These are phyloP conservation scores for Populus hybrid DNA, from an alignment of 441 rosid species.

Conservation along the genomic window DNA sequence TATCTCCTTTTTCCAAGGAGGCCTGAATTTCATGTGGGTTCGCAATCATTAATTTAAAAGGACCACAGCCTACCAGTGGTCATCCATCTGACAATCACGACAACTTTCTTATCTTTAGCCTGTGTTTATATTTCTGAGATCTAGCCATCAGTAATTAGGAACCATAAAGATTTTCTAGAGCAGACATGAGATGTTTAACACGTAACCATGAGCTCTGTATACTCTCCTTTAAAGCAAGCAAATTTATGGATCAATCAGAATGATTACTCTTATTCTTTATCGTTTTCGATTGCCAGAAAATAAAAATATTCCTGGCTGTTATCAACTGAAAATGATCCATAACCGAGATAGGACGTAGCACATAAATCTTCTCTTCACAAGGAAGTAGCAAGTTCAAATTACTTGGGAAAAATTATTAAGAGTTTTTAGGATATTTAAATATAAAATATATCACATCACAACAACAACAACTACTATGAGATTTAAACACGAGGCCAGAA, in stretches of 20 bases:
- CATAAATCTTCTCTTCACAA: too few relatives aligned
- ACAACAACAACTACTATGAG: too few relatives aligned
- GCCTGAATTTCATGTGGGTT: neutral
- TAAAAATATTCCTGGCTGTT: neutral
- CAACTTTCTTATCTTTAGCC: neutral
- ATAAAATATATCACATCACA: too few relatives aligned
- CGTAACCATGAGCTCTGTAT: neutral
- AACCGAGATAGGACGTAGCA: too few relatives aligned
- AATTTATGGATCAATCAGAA: neutral
- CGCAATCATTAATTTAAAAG: constrained; percentile 5
- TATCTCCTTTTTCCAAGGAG: too few relatives aligned
- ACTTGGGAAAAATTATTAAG: too few relatives aligned
- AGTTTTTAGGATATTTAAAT: too few relatives aligned
- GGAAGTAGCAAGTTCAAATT: too few relatives aligned
- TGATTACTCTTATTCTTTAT: too few relatives aligned
- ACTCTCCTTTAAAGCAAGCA: neutral
- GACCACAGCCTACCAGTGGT: constrained; percentile 12
- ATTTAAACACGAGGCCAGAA: too few relatives aligned
- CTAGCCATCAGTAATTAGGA: neutral
- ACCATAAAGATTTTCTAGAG: neutral
- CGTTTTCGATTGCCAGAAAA: too few relatives aligned
- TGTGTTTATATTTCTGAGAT: neutral
- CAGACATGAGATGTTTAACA: neutral
- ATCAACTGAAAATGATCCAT: too few relatives aligned
- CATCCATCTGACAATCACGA: constrained; percentile 17